Base-by-base conservation (phyloP, 2,329 filamentous ascomycete species). In the Fusarium annulatum region DNA sequence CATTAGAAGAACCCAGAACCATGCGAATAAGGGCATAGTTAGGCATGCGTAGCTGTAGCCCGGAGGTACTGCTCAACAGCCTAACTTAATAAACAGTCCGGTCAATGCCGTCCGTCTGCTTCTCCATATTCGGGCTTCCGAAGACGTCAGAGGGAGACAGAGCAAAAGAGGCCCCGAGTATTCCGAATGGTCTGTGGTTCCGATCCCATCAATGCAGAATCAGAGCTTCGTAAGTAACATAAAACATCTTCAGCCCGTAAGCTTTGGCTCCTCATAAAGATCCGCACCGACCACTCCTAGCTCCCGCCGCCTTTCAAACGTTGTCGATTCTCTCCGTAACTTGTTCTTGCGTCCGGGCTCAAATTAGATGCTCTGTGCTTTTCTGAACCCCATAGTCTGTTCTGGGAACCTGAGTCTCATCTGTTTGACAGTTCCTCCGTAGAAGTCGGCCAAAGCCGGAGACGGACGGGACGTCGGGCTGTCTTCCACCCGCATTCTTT, bases 371-470 rank as follows among this genome's bases (percentile, higher is more conserved):
- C 43, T 52, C 45, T 60, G 45, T 52, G 57, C 57, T 53, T 38
- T 38, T 38, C 18, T 21, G 6, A 42, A 56, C 58, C 28, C 48
- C n/a, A 36, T 61, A 56, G 34, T 21, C 51, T 28, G 9, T 9
- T 10, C 28, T 30, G 28, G 28, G 30, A 11, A 11, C 30, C 51
- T 30, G 23, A 42, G 36, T 55, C 51, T 58, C 49, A 30, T 61
- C 26, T 36, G 18, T 52, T 41, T 41, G 63, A 36, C 64, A 52
- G 43, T 34, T 61, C 18, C 36, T 14, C 43, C 26, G 19, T 64
- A 43, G 30, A 61, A 7, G 14, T 76, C 76, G 75, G 76, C 70
- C 76, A 77, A 77, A 76, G 67, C 62, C 76, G 76, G 75, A 71
- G 62, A n/a, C 9, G 33, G 33, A 26, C 28, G 28, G 51, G 11